Conservation (phyloP, 768 basidiomycete species). For the Russula brevipes region DNA sequence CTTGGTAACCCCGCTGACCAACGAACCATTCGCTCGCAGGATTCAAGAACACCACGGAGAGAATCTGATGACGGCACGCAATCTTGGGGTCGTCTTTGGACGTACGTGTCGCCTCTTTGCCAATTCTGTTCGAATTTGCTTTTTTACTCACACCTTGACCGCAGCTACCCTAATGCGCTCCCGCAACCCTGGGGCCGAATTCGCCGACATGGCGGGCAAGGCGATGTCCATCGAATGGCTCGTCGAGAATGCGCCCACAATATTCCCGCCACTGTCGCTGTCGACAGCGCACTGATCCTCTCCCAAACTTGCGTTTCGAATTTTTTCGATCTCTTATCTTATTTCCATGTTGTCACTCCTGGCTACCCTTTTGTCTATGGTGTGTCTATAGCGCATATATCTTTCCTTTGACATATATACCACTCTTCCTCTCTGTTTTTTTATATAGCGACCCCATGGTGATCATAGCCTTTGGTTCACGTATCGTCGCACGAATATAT, state of each 20-base stretch:
- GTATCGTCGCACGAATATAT: conserved; percentile 8
- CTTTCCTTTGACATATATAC: background rate
- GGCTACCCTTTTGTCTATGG: background rate
- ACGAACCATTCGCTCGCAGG: conserved; percentile 28
- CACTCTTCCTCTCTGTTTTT: background rate
- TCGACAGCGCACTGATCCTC: conserved; percentile 9
- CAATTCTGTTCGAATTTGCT: background rate
- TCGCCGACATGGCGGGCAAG: conserved; percentile 97
- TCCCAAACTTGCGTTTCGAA: background rate
- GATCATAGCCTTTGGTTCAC: background rate
- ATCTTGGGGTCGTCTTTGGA: conserved; percentile 96
- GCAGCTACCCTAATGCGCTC: conserved; percentile 93
- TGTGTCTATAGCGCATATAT: conserved; percentile 16
- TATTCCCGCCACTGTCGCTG: conserved; percentile 35
- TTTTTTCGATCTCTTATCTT: conserved; percentile 1
- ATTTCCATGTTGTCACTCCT: conserved; percentile 15
- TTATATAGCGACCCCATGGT: background rate
- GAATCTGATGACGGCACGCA: conserved; percentile 93
- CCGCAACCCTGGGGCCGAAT: conserved; percentile 78
- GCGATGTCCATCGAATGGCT: conserved; percentile 92
- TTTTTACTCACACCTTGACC: conserved; percentile 16
- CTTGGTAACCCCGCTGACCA: conserved; percentile 12
- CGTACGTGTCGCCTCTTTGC: conserved; percentile 53
- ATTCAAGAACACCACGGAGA: conserved; percentile 60
- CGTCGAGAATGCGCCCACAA: conserved; percentile 73